Evolutionary conservation across 176 grass and related monocot species (phyloP).

Genomic region (Cenchrus purpureus): DNA sequence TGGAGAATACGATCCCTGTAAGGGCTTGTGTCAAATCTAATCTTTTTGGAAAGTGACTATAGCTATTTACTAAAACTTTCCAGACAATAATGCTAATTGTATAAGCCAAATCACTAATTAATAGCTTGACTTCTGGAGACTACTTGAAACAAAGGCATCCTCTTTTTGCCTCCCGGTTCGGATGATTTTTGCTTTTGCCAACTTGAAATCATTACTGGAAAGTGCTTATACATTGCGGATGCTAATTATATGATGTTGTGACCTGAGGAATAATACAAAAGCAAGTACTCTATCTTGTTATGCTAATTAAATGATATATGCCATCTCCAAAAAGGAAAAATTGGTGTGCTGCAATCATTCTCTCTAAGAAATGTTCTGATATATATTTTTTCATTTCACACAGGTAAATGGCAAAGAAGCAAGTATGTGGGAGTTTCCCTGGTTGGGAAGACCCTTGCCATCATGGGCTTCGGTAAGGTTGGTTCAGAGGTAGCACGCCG

Average conservation of each 20-base stretch:
- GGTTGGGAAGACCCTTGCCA: conserved; percentile 84
- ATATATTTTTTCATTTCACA: conserved; percentile 1
- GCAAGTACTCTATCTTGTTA: too few relatives aligned
- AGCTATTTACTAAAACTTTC: conserved; percentile 32
- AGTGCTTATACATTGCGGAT: too few relatives aligned
- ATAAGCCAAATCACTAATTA: background rate
- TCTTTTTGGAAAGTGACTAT: conserved; percentile 5
- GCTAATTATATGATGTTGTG: too few relatives aligned
- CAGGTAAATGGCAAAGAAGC: conserved; percentile 90
- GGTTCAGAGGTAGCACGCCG: conserved; percentile 91
- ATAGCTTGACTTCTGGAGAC: background rate
- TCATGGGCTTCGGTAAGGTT: conserved; percentile 98
- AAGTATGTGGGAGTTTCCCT: conserved; percentile 95
- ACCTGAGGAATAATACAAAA: too few relatives aligned
- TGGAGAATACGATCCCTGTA: conserved; percentile 36
- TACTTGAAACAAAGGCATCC: background rate
- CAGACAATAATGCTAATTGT: conserved; percentile 4
- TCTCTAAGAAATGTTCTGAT: conserved; percentile 29
- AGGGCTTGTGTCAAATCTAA: conserved; percentile 13
- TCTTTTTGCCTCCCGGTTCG: conserved; percentile 5
- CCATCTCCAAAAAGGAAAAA: too few relatives aligned
- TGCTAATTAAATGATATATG: too few relatives aligned
- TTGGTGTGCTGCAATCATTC: background rate
- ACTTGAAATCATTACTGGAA: too few relatives aligned
- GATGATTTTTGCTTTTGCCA: background rate